Evolutionary conservation across 1,284 basidiomycete species (phyloP).

Genomic region (Ustilago crameri): DNA sequence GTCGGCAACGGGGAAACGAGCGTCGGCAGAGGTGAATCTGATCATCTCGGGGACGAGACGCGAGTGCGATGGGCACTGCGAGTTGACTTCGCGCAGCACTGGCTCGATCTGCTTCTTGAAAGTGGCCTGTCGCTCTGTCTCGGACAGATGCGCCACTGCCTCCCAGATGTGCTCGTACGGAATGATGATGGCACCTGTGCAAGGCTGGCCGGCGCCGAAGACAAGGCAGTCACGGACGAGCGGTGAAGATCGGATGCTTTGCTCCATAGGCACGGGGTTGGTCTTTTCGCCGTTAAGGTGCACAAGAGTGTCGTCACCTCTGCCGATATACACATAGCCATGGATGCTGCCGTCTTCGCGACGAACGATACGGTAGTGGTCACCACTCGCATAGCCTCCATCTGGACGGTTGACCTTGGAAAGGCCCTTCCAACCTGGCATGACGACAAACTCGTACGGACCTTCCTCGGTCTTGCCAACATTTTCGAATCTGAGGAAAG

Average conservation of each 20-base stretch:
- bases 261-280: conserved; percentile 55
- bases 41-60: conserved; percentile 49
- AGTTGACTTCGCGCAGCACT: conserved; percentile 29
- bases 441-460: conserved; percentile 73
- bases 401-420: conserved; percentile 72
- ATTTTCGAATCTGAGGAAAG: conserved; percentile 40
- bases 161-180: conserved; percentile 71
- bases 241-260: conserved; percentile 36
- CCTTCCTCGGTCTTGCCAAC: conserved; percentile 27
- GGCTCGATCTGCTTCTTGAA: conserved; percentile 35
- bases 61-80: conserved; percentile 36
- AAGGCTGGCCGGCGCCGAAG: conserved; percentile 73
- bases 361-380: conserved; percentile 70
- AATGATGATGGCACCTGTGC: conserved; percentile 74
- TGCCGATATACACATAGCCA: conserved; percentile 74
- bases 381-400: conserved; percentile 74
- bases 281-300: conserved; percentile 59
- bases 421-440: conserved; percentile 74
- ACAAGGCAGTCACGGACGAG: conserved; percentile 73
- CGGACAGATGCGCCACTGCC: conserved; percentile 46
- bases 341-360: conserved; percentile 70
- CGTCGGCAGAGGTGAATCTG: conserved; percentile 11
- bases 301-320: conserved; percentile 75
- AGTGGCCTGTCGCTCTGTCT: conserved; percentile 20
- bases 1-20: conserved; percentile 30